Evolutionary conservation across 1,139 yeast genomes (phyloP), one percentile per base, ranked within the genome.

Genomic region (Zhuliangozyma blackwelliae): DNA sequence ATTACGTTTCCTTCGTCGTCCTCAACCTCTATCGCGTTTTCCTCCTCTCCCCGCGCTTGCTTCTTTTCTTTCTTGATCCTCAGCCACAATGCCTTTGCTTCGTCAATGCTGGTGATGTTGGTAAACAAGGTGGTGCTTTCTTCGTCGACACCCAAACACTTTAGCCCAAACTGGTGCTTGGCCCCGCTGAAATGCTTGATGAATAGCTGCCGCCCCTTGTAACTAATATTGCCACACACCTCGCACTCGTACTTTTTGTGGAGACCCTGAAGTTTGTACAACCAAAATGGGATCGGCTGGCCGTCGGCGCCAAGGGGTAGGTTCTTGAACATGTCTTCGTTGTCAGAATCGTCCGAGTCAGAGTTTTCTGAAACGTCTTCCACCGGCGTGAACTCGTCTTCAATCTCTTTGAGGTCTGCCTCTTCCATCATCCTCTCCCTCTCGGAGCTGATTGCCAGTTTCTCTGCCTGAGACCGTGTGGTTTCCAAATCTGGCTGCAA

Each of bases 1-100:
- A 92, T 84, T 16, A 88, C 96, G 55, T 92, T 90, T 7, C 97
- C 98, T 25, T 87, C 89, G 2, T 78, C 82, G 54, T 92, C 97
- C 56, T 90, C 97, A 36, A 89, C 86, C 57, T 90, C 95, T 7
- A 82, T 73, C 0, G 80, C 77, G 43, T 74, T 72, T 40, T 81
- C 88, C 16, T 55, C 54, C 37, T 70, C 70, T 13, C 63, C 68
- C 26, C 69, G 72, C 39, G 59, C 60, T 2, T 51, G 45, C 35
- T 73, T 56, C 19, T 58, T 57, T 28, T 71, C 71, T 29, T 58
- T 57, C 43, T 67, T 66, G 8, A 82, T 45, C 31, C 58, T 63
- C 2, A 66, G 63, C 78, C 85, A 77, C 30, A 92, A 54, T 19
- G 63, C 63, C 26, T 68, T 50, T 0, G 92, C 97, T 35, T 90